Base-by-base conservation (phyloP, 176 grass and related monocot genomes). In the Melocanna baccifera region DNA sequence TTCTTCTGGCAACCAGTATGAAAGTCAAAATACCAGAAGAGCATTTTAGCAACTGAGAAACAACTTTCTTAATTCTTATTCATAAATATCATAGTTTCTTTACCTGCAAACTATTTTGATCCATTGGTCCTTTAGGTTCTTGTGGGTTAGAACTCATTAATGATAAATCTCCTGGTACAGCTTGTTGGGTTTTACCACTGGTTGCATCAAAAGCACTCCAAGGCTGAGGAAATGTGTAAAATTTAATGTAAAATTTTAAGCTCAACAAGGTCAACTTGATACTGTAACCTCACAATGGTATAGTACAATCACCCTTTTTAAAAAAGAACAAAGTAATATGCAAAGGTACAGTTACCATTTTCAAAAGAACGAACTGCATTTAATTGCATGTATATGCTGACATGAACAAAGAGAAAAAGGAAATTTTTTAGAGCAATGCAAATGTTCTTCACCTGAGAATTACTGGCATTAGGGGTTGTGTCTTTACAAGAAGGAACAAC, bases 381-480 rank as follows among this genome's bases (percentile, higher is more conserved):
- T 69, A 56, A 71, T 45, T 76, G 19, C 13, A 51, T 63, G 39
- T 12, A 66, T 22, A 36, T 45, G 16, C 22, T 81, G 52, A 63
- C 25, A 71, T 25, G 20, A 77, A 36, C 29, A 82, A 22, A 83
- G 13, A 67, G 2, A 41, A 51, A 81, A 34, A 46, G 22, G 25
- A 59, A 70, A 20, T 69, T 66, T 39, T 51, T 12, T 72, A 71
- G 26, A 69, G 50, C 62, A 39, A 76, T 28, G 47, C 30, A 88
- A 26, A 78, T 67, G 30, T 83, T 82, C 63, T 61, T 88, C 51
- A 96, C 94, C 91, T 89, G 80, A 87, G 88, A 82, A 40, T 16
- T 80, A 78, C 64, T 73, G 82, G 71, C 79, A 73, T 89, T 77
- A 63, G 62, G n/a, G 58, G 80, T 86, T 82, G 58, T 85, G 20